A percentile compares a stretch with the other conserved stretches of the same genome.
These are phyloP conservation scores for Lactarius indigo DNA, from an alignment of 768 basidiomycete species.

Conservation along the genomic window DNA sequence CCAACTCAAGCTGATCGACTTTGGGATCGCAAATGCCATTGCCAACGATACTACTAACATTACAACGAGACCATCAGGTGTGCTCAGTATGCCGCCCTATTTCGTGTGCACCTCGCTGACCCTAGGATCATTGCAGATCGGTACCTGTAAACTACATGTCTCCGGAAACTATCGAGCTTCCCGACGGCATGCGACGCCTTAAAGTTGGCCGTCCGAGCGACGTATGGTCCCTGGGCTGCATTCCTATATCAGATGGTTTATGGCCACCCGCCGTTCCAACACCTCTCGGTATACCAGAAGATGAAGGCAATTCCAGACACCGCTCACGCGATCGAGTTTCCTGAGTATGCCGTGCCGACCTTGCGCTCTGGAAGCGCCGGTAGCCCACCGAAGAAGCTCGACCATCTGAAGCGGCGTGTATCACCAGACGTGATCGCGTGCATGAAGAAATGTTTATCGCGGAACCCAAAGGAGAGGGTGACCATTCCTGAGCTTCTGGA, in stretches of 20 bases:
- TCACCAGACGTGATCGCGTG: slow-evolving; percentile 70
- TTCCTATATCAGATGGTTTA: slow-evolving; percentile 99
- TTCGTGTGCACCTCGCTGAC: neutral
- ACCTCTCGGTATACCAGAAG: slow-evolving; percentile 78
- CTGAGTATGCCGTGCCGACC: slow-evolving; percentile 58
- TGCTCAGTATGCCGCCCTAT: slow-evolving; percentile 10
- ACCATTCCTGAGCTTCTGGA: slow-evolving; percentile 85
- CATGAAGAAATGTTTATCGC: slow-evolving; percentile 77
- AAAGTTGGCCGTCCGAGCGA: slow-evolving; percentile 96
- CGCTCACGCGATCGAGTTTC: slow-evolving; percentile 75
- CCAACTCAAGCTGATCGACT: slow-evolving; percentile 95
- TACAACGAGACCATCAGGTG: slow-evolving; percentile 92
- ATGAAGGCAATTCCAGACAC: slow-evolving; percentile 91
- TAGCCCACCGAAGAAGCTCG: slow-evolving; percentile 52
- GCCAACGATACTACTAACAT: slow-evolving; percentile 99
- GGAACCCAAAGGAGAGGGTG: slow-evolving; percentile 77
- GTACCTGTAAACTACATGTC: slow-evolving; percentile 99
- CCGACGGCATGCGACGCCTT: slow-evolving; percentile 80
- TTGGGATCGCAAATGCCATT: slow-evolving; percentile 99
- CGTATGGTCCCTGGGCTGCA: slow-evolving; percentile 97
- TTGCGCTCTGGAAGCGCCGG: slow-evolving; percentile 32
- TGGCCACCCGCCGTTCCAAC: slow-evolving; percentile 88
- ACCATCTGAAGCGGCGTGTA: slow-evolving; percentile 70
- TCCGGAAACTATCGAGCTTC: slow-evolving; percentile 90
- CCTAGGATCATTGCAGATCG: slow-evolving; percentile 53